Evolutionary conservation across 352 stramenopile genomes (phyloP).

Genomic region (Globisporangium abappressorium): DNA sequence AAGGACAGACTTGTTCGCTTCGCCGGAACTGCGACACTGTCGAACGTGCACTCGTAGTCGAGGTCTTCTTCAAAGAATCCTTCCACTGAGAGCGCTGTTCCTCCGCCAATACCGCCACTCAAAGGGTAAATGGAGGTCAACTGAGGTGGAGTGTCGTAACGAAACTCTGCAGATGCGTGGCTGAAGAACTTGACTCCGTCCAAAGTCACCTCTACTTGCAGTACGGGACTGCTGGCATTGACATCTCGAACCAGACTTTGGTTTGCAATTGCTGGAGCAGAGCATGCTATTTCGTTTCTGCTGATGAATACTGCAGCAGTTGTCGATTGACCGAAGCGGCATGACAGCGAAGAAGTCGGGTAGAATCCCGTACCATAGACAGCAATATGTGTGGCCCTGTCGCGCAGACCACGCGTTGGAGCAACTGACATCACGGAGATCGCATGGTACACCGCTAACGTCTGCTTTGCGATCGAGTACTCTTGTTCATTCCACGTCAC

Average conservation of each 20-base stretch:
- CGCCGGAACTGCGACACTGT: slow-evolving; percentile 6
- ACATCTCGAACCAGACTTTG: background rate
- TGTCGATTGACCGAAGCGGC: slow-evolving; percentile 25
- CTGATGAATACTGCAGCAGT: slow-evolving; percentile 22
- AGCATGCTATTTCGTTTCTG: slow-evolving; percentile 26
- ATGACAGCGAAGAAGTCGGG: slow-evolving; percentile 15
- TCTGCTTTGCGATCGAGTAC: background rate
- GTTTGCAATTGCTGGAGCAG: background rate
- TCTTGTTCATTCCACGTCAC: slow-evolving; percentile 43
- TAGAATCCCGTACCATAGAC: slow-evolving; percentile 30
- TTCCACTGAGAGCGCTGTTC: slow-evolving; percentile 21
- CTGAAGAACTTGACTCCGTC: slow-evolving; percentile 26
- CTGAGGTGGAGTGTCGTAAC: slow-evolving; percentile 17
- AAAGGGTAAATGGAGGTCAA: slow-evolving; percentile 23
- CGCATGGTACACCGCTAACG: slow-evolving; percentile 20
- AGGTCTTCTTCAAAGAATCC: slow-evolving; percentile 26
- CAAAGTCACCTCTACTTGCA: slow-evolving; percentile 26
- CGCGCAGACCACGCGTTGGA: slow-evolving; percentile 19
- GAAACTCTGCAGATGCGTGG: slow-evolving; percentile 16
- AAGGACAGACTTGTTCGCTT: slow-evolving; percentile 19
- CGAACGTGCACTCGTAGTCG: slow-evolving; percentile 29
- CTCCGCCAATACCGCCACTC: slow-evolving; percentile 23
- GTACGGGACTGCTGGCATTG: background rate
- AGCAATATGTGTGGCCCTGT: slow-evolving; percentile 17
- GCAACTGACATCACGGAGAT: slow-evolving; percentile 24